Conservation (phyloP, 768 basidiomycete genomes). For the Phanerochaete sordida region DNA sequence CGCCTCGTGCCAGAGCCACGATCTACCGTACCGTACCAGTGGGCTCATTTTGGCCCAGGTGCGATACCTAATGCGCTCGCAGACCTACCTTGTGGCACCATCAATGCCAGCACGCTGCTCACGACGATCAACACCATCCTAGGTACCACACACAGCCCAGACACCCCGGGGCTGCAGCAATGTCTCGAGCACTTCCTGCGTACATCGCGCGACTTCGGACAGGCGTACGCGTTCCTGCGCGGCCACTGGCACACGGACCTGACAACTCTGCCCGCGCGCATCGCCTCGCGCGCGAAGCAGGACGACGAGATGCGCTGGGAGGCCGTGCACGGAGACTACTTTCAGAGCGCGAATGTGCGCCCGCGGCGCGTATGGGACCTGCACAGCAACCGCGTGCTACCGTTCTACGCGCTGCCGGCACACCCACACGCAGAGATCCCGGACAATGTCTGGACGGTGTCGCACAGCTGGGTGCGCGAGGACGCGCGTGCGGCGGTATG, state of each 20-base stretch:
- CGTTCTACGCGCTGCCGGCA: no score
- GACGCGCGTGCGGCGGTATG: neutral
- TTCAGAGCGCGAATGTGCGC: no score
- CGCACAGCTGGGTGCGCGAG: neutral
- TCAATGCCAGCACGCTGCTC: neutral
- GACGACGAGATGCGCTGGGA: no score
- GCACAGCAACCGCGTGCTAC: no score
- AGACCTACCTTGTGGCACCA: neutral
- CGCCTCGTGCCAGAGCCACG: no score
- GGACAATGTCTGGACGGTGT: neutral
- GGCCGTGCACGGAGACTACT: no score
- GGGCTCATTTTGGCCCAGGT: neutral
- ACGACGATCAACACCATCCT: neutral
- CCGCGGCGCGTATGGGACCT: no score
- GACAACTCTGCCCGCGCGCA: no score
- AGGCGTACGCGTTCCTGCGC: neutral
- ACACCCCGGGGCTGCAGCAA: neutral
- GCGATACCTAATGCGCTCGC: neutral
- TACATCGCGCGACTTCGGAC: neutral
- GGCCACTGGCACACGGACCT: neutral
- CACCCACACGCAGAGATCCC: no score
- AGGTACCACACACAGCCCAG: neutral
- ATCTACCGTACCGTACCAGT: neutral
- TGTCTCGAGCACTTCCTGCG: neutral
- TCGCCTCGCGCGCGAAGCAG: no score